Evolutionary conservation across 2,329 filamentous ascomycete genomes (phyloP), one percentile per base, ranked within the genome.

Genomic region (Colletotrichum lindemuthianum): DNA sequence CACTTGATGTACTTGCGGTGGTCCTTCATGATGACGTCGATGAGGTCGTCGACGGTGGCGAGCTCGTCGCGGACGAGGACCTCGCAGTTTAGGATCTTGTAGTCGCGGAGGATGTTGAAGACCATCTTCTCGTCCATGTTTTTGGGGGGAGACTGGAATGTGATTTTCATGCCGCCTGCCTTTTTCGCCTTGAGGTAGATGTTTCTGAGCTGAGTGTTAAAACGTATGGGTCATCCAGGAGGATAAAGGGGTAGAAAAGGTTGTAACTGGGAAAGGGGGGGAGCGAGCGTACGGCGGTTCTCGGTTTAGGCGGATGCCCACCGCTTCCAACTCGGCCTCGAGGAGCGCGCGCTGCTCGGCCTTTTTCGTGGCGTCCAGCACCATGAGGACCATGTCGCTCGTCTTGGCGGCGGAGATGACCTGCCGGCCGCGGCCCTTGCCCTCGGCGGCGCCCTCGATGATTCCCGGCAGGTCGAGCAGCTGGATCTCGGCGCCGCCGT

Each of bases 21-120:
- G 75, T 97, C 93, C 79, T 96, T 97, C 95, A 98, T 98, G 79
- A 99, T 97, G 67, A 97, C 93, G 77, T 99, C 96, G 81, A 99
- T 99, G 77, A 99, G 92, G 79, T 99, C 95, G 80, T 99, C 96
- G 40, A 99, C 93, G 1, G 96, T 98, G 44, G 91, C 93, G 75
- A 96, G 89, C 74, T 99, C 96, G 75, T 99, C 96, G 72, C 96
- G 91, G 13, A 99, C 88, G 24, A 99, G 87, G 1, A 99, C 94
- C 77, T 99, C 96, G 79, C 92, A 96, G 82, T 99, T 99, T 65
- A 99, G 87, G 71, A 99, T 93, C 82, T 97, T 97, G 88, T 99
- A 99, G 84, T 99, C 96, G 70, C 93, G 91, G 54, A 99, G 85
- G 74, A 99, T 97, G 81, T 97, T 97, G 84, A 90, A 97, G 65